phyloP scores from a whole-genome alignment of 2,329 filamentous ascomycete genomes.

The Drechslera avenae region DNA sequence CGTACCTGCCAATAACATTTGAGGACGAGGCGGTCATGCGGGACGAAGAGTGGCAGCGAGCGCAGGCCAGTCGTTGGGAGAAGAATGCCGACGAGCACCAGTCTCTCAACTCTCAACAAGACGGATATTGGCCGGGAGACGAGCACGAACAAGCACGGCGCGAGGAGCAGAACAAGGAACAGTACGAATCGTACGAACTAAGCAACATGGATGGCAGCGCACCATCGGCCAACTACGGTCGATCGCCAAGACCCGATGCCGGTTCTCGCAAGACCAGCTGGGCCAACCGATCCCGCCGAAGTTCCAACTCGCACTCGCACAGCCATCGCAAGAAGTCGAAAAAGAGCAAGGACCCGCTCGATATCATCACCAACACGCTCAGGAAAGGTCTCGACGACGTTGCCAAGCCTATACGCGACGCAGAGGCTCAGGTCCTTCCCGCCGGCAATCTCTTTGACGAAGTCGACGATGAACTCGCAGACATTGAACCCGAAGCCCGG shows the following conservation, averaged over 20 bases:
- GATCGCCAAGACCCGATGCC: conserved; percentile 23
- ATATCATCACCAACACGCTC: conserved; percentile 33
- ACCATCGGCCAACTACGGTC: conserved; percentile 5
- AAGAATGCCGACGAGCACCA: conserved; percentile 53
- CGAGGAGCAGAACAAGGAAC: conserved; percentile 28
- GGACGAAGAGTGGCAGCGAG: conserved; percentile 84
- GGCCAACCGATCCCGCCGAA: conserved; percentile 36
- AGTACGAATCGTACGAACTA: conserved; percentile 36
- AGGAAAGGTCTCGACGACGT: conserved; percentile 37
- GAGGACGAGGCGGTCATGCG: conserved; percentile 94
- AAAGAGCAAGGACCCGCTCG: conserved; percentile 35
- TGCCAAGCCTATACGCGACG: conserved; percentile 40
- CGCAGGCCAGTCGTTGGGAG: conserved; percentile 73
- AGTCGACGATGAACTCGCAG: conserved; percentile 91
- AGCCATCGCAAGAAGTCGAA: conserved; percentile 24
- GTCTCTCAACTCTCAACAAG: conserved; percentile 45
- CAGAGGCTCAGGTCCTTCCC: conserved; percentile 59
- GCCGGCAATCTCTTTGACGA: conserved; percentile 84
- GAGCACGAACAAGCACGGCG: conserved; percentile 41
- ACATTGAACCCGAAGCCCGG: conserved; percentile 86
- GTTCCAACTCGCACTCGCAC: conserved; percentile 27
- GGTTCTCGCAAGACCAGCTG: conserved; percentile 32
- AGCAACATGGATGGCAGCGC: conserved; percentile 29
- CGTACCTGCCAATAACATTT: conserved; percentile 90
- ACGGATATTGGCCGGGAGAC: conserved; percentile 38